Evolutionary conservation across 345 rosid genomes (phyloP).

Genomic region (Brassica nigra): DNA sequence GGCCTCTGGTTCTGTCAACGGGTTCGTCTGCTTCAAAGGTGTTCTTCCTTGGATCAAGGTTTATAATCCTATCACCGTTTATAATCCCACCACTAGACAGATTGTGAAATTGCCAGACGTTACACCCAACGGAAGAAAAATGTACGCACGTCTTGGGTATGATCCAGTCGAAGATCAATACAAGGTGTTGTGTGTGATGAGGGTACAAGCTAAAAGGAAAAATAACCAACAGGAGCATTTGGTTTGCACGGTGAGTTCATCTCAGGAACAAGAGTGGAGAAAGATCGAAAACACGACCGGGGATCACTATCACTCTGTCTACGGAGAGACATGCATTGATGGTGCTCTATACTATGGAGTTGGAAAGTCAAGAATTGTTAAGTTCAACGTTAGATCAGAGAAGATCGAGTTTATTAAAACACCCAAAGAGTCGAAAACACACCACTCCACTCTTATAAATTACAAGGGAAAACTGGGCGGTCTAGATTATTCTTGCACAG

Average conservation of each 20-base stretch:
- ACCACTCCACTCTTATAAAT: background rate
- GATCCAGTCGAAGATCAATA: background rate
- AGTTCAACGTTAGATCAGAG: too few species aligned
- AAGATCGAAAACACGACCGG: too few species aligned
- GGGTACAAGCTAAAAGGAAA: too few species aligned
- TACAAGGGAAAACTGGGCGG: background rate
- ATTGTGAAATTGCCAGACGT: background rate
- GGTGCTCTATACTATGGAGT: too few species aligned
- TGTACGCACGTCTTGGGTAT: constrained; percentile 2
- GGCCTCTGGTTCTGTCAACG: too few species aligned
- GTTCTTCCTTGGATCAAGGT: too few species aligned
- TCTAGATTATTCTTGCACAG: background rate
- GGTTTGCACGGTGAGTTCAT: background rate
- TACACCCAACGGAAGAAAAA: background rate
- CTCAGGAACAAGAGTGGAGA: background rate
- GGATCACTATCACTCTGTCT: too few species aligned
- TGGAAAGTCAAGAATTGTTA: too few species aligned
- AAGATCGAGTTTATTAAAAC: background rate
- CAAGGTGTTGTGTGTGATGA: constrained; percentile 1
- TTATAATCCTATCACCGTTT: too few species aligned
- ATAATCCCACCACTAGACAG: too few species aligned
- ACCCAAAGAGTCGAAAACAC: background rate
- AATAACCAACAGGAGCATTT: background rate
- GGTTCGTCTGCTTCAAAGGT: too few species aligned
- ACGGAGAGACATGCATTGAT: too few species aligned